These are phyloP conservation scores for Ruellia speciosa DNA, from an alignment of 305 asterid species.

Conservation along the genomic window DNA sequence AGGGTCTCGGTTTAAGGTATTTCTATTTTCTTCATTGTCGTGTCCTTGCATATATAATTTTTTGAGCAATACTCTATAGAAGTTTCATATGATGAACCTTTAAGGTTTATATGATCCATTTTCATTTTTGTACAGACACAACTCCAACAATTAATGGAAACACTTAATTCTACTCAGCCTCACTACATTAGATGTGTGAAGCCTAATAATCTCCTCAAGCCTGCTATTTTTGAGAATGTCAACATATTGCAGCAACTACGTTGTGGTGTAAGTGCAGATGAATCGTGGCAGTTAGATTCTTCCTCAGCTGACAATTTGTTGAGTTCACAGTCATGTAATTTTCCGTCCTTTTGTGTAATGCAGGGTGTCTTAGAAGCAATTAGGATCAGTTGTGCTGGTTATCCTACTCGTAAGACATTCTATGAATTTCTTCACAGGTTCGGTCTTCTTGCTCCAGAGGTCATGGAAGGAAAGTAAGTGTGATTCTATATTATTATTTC, in stretches of 20 bases:
- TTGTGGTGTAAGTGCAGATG: conserved; percentile 75
- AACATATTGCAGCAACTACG: conserved; percentile 89
- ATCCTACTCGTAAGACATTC: conserved; percentile 91
- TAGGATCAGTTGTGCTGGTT: conserved; percentile 94
- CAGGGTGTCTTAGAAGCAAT: conserved; percentile 96
- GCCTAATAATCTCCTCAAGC: conserved; percentile 85
- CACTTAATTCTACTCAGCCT: conserved; percentile 84
- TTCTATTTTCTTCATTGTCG: conserved; percentile 13
- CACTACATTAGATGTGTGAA: conserved; percentile 94
- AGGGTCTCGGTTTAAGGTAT: conserved; percentile 37
- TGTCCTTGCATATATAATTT: too few relatives aligned
- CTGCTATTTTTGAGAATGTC: conserved; percentile 77
- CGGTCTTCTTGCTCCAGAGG: conserved; percentile 87
- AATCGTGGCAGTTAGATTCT: conserved; percentile 13
- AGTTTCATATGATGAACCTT: conserved; percentile 6
- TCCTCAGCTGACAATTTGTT: conserved; percentile 10
- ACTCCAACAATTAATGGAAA: conserved; percentile 91
- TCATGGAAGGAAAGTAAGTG: conserved; percentile 82
- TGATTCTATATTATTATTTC: conserved; percentile 13
- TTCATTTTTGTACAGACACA: conserved; percentile 51
- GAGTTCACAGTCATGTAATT: conserved; percentile 17
- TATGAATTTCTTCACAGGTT: conserved; percentile 76
- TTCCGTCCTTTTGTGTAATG: conserved; percentile 19
- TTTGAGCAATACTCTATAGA: conserved; percentile 11
- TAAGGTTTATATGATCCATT: conserved; percentile 25